A percentile compares a stretch with the other conserved stretches of the same genome.
Conservation (phyloP, 1,284 basidiomycete genomes). For the Termitomyces sp. region DNA sequence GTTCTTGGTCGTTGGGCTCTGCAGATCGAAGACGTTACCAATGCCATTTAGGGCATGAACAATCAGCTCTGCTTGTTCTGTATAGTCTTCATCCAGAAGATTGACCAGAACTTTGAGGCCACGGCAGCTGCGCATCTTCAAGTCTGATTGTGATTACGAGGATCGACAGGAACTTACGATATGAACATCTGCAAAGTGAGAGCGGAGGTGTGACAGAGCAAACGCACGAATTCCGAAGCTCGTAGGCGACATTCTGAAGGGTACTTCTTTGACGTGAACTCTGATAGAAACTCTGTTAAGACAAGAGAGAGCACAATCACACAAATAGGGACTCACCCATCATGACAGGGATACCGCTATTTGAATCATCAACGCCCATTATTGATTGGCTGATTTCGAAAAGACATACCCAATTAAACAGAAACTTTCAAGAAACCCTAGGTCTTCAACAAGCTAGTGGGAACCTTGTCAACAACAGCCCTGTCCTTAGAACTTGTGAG, state of each 20-base stretch:
- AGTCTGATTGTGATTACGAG: neutral
- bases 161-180: conserved; percentile 51
- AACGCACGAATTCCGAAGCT: conserved; percentile 90
- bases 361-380: neutral
- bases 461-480: neutral
- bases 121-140: conserved; percentile 62
- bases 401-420: conserved; percentile 80
- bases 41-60: conserved; percentile 94
- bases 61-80: conserved; percentile 85
- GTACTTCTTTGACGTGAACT: conserved; percentile 92
- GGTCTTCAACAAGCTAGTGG: conserved; percentile 80
- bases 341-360: conserved; percentile 84
- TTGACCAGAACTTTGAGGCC: conserved; percentile 93
- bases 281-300: conserved; percentile 31
- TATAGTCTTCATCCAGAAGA: conserved; percentile 93
- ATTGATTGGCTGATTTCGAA: neutral
- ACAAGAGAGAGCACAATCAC: conserved; percentile 9
- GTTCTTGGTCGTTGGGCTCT: conserved; percentile 93
- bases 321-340: conserved; percentile 56
- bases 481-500: conserved; percentile 7
- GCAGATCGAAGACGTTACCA: conserved; percentile 90
- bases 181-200: conserved; percentile 98
- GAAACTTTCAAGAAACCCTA: conserved; percentile 89
- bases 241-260: conserved; percentile 91
- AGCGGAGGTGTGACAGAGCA: conserved; percentile 89